A percentile compares a stretch with the other conserved stretches of the same genome.
Evolutionary conservation across 2,329 filamentous ascomycete species (phyloP).

Genomic region (Ilyonectria sp.): DNA sequence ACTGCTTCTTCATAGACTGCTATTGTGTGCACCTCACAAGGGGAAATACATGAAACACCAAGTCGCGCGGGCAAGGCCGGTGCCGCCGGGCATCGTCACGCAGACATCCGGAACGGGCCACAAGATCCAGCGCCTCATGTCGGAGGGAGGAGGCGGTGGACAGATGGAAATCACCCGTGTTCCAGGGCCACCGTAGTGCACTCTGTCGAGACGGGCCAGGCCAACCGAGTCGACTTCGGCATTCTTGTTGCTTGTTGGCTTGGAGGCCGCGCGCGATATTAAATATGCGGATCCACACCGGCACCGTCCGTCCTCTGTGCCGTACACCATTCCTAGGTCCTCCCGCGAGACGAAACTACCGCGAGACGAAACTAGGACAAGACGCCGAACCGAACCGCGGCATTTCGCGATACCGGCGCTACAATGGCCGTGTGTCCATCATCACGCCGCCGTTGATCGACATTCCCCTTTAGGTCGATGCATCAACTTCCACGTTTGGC

Average conservation of each 20-base stretch:
- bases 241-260: slow-evolving; percentile 2
- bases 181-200: neutral
- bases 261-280: slow-evolving; percentile 12
- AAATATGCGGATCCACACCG: slow-evolving; percentile 12
- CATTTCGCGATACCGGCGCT: neutral
- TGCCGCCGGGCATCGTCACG: slow-evolving; percentile 17
- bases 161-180: slow-evolving; percentile 5
- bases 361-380: neutral
- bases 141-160: slow-evolving; percentile 6
- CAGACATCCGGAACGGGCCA: slow-evolving; percentile 25
- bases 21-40: neutral
- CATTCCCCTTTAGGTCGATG: neutral
- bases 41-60: slow-evolving; percentile 10
- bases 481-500: neutral
- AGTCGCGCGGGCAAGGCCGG: slow-evolving; percentile 10
- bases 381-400: neutral
- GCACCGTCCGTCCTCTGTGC: slow-evolving; percentile 7
- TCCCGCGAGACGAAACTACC: neutral
- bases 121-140: slow-evolving; percentile 3
- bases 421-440: neutral
- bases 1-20: neutral
- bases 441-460: neutral
- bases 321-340: neutral
- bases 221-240: slow-evolving; percentile 12
- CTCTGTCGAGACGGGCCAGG: neutral